Evolutionary conservation across 176 grass and related monocot genomes (phyloP), one percentile per base, ranked within the genome.

Genomic region (Carex myosuroides): DNA sequence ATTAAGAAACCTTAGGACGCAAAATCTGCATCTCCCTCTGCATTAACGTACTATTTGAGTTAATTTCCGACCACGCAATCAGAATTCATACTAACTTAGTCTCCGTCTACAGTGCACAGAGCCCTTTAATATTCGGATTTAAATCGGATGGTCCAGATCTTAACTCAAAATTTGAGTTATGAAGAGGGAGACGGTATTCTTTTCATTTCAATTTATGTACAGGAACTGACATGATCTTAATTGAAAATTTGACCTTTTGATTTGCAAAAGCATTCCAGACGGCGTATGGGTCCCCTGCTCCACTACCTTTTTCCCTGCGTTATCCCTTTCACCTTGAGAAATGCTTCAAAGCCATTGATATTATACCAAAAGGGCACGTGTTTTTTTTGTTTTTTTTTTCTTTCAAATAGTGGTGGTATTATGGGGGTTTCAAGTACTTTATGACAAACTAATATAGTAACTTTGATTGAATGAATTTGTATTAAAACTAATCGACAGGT

Each of bases 221-320:
- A 6, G 37, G 37, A 39, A 39, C 4, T 39, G 70, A 21, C 20
- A 3, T 1, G 8, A 46, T 73, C 8, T 50, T 3, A 24, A 35
- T 70, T 70, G 3, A 2, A 41, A 20, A 29, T 53, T 53, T 53
- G 44, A 29, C 12, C 42, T 52, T 44, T 74, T 29, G 17, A 29
- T 75, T 52, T 75, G 46, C 20, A 53, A 75, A 75, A 53, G 70
- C 70, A 75, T 52, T 75, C 11, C 41, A 26, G 12, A 75, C 44
- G 70, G 44, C 70, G 44, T 75, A 53, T 75, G 70, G 70, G 70
- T 7, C 70, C 70, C 21, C 70, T 52, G 70, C 46, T 75, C 70
- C 70, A 75, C 44, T 52, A 53, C 41, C 21, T 22, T 73, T 73
- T 73, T 24, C 42, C 11, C 4, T 26, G 70, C n/a, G 10, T 20